Evolutionary conservation across 192 early-diverging fungal species (phyloP).

Genomic region (Pilaira anomala): DNA sequence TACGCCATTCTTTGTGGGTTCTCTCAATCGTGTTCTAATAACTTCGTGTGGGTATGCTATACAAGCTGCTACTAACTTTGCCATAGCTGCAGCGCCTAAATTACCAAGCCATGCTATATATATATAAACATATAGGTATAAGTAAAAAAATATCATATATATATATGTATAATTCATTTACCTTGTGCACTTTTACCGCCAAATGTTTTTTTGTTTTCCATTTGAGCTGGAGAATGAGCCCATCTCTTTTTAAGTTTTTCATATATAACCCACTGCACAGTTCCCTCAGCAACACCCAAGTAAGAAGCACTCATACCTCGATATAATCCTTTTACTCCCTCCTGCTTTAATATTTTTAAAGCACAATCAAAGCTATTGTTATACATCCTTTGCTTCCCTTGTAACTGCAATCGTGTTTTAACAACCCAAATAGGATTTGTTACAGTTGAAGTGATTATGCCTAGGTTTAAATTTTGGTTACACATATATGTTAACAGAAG

Average conservation of each 20-base stretch:
- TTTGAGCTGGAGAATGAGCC: neutral
- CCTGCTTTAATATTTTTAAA: conserved; percentile 61
- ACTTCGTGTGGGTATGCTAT: conserved; percentile 97
- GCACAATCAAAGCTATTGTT: conserved; percentile 79
- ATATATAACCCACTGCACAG: conserved; percentile 95
- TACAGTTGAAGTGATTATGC: conserved; percentile 71
- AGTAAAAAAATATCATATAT: neutral
- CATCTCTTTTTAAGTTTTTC: conserved; percentile 78
- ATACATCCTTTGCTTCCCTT: conserved; percentile 53
- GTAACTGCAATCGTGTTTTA: conserved; percentile 94
- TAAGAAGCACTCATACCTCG: conserved; percentile 90
- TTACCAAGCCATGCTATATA: conserved; percentile 75
- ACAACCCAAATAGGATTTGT: conserved; percentile 98
- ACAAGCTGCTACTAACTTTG: conserved; percentile 86
- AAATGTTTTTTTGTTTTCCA: neutral
- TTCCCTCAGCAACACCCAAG: conserved; percentile 82
- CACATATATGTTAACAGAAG: conserved; percentile 26
- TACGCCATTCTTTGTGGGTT: conserved; percentile 67
- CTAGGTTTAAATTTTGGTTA: conserved; percentile 43
- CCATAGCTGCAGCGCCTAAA: conserved; percentile 74
- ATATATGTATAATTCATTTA: neutral
- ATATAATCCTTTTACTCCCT: conserved; percentile 84
- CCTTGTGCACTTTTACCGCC: conserved; percentile 28
- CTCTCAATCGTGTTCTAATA: conserved; percentile 81
- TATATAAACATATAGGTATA: neutral